Evolutionary conservation across 768 basidiomycete species (phyloP).

Genomic region (Mycena metata): DNA sequence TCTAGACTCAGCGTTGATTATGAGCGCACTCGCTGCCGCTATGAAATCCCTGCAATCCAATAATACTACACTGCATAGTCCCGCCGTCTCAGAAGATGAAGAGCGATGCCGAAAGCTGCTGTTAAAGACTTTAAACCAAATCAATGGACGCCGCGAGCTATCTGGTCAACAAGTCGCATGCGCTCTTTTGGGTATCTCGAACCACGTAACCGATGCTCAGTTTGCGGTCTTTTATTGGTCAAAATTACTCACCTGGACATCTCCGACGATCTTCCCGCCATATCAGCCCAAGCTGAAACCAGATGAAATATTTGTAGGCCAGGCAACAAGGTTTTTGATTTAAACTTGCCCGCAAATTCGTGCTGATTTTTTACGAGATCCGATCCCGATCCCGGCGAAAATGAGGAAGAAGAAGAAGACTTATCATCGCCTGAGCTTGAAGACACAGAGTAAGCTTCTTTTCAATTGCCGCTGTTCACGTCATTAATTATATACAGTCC

Average conservation of each 20-base stretch:
- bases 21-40: slow-evolving; percentile 33
- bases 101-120: slow-evolving; percentile 12
- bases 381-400: too few relatives aligned
- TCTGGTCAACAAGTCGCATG: slow-evolving; percentile 32
- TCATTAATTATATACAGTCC: too few relatives aligned
- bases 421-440: too few relatives aligned
- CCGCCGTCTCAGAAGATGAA: neutral
- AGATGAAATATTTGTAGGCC: too few relatives aligned
- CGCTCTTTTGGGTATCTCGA: slow-evolving; percentile 14
- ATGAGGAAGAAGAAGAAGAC: too few relatives aligned
- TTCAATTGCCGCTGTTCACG: too few relatives aligned
- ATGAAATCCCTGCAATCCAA: slow-evolving; percentile 1
- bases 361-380: too few relatives aligned
- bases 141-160: slow-evolving; percentile 27
- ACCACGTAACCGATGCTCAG: slow-evolving; percentile 27
- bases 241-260: slow-evolving; percentile 24
- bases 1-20: slow-evolving; percentile 29
- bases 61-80: neutral
- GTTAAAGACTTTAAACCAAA: slow-evolving; percentile 33
- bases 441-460: too few relatives aligned
- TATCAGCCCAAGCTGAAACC: too few relatives aligned
- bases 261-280: slow-evolving; percentile 6
- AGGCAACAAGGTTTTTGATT: too few relatives aligned
- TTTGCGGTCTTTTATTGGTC: slow-evolving; percentile 32
- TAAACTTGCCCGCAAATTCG: too few relatives aligned